Evolutionary conservation across 768 basidiomycete species (phyloP), one percentile per base, ranked within the genome.

Genomic region (Butyriboletus loyo): DNA sequence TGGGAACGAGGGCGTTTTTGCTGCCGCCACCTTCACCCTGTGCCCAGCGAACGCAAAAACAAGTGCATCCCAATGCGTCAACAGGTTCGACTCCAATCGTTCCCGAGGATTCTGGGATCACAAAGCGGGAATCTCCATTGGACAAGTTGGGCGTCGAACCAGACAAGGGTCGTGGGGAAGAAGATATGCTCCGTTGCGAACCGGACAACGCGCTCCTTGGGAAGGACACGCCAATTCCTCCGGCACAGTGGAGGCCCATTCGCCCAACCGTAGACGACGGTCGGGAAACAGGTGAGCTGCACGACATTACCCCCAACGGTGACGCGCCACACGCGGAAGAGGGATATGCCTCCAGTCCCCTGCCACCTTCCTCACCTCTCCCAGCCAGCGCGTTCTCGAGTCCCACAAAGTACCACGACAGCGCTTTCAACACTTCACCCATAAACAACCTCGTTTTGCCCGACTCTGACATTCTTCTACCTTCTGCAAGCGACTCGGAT

Each of bases 321-420:
- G 49, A 60, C 24, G 25, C 62, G 28, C 4, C 31, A 66, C 46
- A 64, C 67, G 46, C 73, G 5, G 70, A 57, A 36, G 51, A 46
- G 5, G 61, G 53, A 22, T 54, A 54, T 15, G 54, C 54, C 73
- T 77, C 79, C 72, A 72, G 72, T 43, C 79, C 80, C 15, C 69
- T 85, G 2, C 83, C 84, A 21, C 83, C 84, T 17, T 84, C 84
- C 7, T 85, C 84, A 11, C 83, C 84, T 5, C 81, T 74, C 11
- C 81, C 79, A 8, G 74, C 73, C 15, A 85, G 83, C 59, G 82
- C 82, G 7, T 54, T 70, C 52, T 71, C 66, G 22, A 67, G 66
- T 36, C 63, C 66, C 15, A 24, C 24, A 22, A 63, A 53, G 17
- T 30, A 15, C 10, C 21, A 34, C 19, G 34, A 55, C 22, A 30